Conservation (phyloP, 768 basidiomycete species). For the Lactarius trivialis region DNA sequence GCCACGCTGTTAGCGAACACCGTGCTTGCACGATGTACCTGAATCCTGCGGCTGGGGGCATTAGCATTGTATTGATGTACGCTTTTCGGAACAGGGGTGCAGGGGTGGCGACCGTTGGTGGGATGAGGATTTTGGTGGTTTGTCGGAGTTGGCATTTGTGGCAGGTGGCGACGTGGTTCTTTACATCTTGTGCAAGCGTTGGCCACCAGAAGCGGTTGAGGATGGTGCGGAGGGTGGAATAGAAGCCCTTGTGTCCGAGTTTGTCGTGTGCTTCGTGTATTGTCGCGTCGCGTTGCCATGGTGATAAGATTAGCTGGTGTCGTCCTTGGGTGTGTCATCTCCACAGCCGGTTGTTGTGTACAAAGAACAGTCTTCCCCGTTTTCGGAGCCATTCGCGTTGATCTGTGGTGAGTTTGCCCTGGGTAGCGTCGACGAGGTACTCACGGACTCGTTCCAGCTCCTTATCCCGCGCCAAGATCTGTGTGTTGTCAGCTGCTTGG, state of each 20-base stretch:
- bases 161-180: slow-evolving; percentile 29
- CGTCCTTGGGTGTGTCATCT: slow-evolving; percentile 11
- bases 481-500: too few relatives aligned
- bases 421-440: too few relatives aligned
- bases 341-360: slow-evolving; percentile 10
- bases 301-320: slow-evolving; percentile 22
- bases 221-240: slow-evolving; percentile 8
- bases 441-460: too few relatives aligned
- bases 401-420: too few relatives aligned
- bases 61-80: slow-evolving; percentile 37
- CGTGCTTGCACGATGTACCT: slow-evolving; percentile 34
- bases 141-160: slow-evolving; percentile 34
- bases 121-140: slow-evolving; percentile 23
- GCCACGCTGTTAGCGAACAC: slow-evolving; percentile 30
- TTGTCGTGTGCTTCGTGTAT: slow-evolving; percentile 18
- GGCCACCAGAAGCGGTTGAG: slow-evolving; percentile 28
- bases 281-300: not conserved
- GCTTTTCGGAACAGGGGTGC: slow-evolving; percentile 8
- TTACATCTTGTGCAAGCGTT: slow-evolving; percentile 18
- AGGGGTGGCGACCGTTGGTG: slow-evolving; percentile 21
- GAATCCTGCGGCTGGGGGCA: slow-evolving; percentile 32
- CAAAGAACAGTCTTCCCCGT: not conserved
- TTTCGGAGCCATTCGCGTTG: too few relatives aligned
- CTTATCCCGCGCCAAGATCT: too few relatives aligned
- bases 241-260: slow-evolving; percentile 22